A percentile compares a stretch with the other conserved stretches of the same genome.
Evolutionary conservation across 1,284 basidiomycete genomes (phyloP).

Genomic region (Apiotrichum porosum): DNA sequence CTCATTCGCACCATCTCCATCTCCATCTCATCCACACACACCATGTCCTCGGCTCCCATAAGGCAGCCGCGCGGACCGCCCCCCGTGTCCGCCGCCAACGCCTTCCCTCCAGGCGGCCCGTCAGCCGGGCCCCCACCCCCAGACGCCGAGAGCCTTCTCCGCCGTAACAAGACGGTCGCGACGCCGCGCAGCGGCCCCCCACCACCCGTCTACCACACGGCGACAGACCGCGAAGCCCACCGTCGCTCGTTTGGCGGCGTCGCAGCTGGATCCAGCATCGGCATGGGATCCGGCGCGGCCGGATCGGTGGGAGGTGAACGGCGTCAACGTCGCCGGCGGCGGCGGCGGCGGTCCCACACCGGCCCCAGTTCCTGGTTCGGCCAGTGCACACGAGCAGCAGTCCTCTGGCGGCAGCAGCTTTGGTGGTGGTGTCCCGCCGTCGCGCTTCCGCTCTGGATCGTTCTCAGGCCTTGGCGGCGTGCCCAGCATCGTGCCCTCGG

Average conservation of each 20-base stretch:
- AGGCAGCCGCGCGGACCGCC: conserved; percentile 44
- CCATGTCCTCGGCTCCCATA: conserved; percentile 34
- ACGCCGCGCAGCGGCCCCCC: conserved; percentile 26
- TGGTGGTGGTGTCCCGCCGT: not conserved
- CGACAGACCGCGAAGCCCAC: not conserved
- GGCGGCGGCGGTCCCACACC: too few species aligned
- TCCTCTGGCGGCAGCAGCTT: not conserved
- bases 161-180: conserved; percentile 38
- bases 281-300: conserved; percentile 14
- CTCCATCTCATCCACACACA: not conserved
- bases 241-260: conserved; percentile 11
- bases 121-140: conserved; percentile 28
- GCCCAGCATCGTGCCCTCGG: not conserved
- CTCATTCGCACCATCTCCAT: not conserved
- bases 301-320: too few species aligned
- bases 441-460: conserved; percentile 10
- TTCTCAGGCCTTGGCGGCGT: conserved; percentile 6
- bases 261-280: conserved; percentile 24
- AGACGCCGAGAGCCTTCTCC: conserved; percentile 31
- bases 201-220: conserved; percentile 8
- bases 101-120: not conserved
- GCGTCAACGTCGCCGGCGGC: too few species aligned
- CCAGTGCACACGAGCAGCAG: not conserved
- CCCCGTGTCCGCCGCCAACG: not conserved
- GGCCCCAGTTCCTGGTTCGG: too few species aligned